A percentile compares a stretch with the other conserved stretches of the same genome.
These are phyloP conservation scores for Pseudonitzschia pungens DNA, from an alignment of 108 stramenopile species.

Conservation along the genomic window DNA sequence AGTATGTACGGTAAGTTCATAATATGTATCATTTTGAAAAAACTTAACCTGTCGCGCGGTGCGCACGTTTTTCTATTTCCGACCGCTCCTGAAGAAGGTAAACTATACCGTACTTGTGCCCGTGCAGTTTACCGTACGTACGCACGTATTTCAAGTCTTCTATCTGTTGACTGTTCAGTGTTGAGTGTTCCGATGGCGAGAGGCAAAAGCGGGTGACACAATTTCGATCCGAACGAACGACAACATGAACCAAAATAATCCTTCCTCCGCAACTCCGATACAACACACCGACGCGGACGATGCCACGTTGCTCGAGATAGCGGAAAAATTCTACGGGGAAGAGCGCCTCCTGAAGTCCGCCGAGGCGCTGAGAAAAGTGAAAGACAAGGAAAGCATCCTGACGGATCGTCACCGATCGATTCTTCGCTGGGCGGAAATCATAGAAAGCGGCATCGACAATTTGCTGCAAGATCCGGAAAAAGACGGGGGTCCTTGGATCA, in stretches of 20 bases:
- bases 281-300: conserved; percentile 26
- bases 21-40: too few relatives aligned
- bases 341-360: conserved; percentile 41
- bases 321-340: conserved; percentile 34
- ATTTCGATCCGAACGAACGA: too few relatives aligned
- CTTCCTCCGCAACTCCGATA: neutral
- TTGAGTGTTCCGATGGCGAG: too few relatives aligned
- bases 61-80: too few relatives aligned
- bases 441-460: conserved; percentile 22
- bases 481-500: conserved; percentile 50
- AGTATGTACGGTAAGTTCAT: too few relatives aligned
- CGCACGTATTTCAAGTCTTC: too few relatives aligned
- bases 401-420: conserved; percentile 19
- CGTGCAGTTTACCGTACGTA: too few relatives aligned
- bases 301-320: conserved; percentile 35
- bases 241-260: neutral
- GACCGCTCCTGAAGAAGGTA: too few relatives aligned
- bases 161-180: too few relatives aligned
- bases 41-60: too few relatives aligned
- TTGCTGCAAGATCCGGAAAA: conserved; percentile 27
- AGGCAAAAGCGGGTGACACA: too few relatives aligned
- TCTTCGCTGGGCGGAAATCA: conserved; percentile 27
- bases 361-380: conserved; percentile 22
- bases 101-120: too few relatives aligned
- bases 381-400: conserved; percentile 20